phyloP scores from a whole-genome alignment of 2,329 filamentous ascomycete genomes.

The Penicillium oxalicum region DNA sequence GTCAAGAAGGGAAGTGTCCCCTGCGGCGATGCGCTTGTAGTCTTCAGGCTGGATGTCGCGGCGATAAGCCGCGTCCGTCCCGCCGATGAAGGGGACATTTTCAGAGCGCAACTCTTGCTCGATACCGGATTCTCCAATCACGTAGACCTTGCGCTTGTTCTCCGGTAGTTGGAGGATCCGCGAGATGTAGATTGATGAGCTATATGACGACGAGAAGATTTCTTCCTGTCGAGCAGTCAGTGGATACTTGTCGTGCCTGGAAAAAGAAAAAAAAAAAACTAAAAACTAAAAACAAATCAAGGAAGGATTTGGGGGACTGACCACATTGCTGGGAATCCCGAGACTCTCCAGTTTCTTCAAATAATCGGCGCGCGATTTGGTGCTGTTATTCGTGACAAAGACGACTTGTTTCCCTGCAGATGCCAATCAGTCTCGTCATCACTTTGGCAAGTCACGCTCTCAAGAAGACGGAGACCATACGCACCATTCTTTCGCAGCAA shows the following conservation, averaged over 20 bases:
- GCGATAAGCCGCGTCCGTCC: slow-evolving; percentile 71
- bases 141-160: slow-evolving; percentile 86
- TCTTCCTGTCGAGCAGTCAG: slow-evolving; percentile 57
- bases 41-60: slow-evolving; percentile 76
- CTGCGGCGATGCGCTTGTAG: slow-evolving; percentile 66
- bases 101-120: slow-evolving; percentile 82
- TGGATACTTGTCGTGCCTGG: background rate
- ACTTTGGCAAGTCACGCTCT: background rate
- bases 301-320: slow-evolving; percentile 24
- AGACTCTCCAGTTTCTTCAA: slow-evolving; percentile 80
- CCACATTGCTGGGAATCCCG: slow-evolving; percentile 68
- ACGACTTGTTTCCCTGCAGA: slow-evolving; percentile 75
- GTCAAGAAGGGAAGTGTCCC: slow-evolving; percentile 68
- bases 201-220: slow-evolving; percentile 94
- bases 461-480: background rate
- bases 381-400: slow-evolving; percentile 98
- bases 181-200: slow-evolving; percentile 89
- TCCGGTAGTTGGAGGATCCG: slow-evolving; percentile 76
- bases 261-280: too few species aligned
- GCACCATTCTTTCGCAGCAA: slow-evolving; percentile 74
- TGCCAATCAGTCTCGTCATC: slow-evolving; percentile 5
- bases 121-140: slow-evolving; percentile 84
- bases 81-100: slow-evolving; percentile 72
- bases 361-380: slow-evolving; percentile 89
- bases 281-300: too few species aligned